A percentile compares a stretch with the other conserved stretches of the same genome.
phyloP scores from a whole-genome alignment of 1,284 basidiomycete genomes.

The Caloboletus inedulis region DNA sequence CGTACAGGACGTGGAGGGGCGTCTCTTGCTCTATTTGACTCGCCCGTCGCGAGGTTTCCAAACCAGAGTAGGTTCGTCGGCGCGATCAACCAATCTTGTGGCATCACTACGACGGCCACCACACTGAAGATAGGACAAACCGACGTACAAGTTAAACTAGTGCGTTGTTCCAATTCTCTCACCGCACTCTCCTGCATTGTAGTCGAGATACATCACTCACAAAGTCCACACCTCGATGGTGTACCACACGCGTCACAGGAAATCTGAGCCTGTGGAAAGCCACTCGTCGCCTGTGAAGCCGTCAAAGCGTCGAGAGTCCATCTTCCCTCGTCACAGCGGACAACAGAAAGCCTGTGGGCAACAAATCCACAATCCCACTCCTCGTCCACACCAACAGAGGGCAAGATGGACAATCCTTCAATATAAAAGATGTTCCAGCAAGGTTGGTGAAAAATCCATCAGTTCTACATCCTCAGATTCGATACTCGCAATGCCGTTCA shows the following conservation, averaged over 20 bases:
- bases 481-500: constrained; percentile 3
- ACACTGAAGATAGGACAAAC: not conserved
- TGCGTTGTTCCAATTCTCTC: not conserved
- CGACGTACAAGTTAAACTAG: not conserved
- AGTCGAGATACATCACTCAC: not conserved
- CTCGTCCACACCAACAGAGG: not conserved
- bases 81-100: no score
- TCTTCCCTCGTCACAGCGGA: not conserved
- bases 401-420: not conserved
- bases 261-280: not conserved
- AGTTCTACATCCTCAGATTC: not conserved
- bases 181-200: not conserved
- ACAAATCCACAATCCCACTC: not conserved
- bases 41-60: no score
- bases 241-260: not conserved
- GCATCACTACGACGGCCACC: not conserved
- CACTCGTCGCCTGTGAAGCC: not conserved
- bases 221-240: not conserved
- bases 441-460: constrained; percentile 1
- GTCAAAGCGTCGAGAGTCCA: not conserved
- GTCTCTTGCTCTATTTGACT: no score
- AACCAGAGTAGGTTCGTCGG: no score
- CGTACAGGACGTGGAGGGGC: no score
- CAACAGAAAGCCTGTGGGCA: not conserved
- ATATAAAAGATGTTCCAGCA: constrained; percentile 12